Base-by-base conservation (phyloP, 1,139 yeast genomes). In the Meyerozyma smithsonii region DNA sequence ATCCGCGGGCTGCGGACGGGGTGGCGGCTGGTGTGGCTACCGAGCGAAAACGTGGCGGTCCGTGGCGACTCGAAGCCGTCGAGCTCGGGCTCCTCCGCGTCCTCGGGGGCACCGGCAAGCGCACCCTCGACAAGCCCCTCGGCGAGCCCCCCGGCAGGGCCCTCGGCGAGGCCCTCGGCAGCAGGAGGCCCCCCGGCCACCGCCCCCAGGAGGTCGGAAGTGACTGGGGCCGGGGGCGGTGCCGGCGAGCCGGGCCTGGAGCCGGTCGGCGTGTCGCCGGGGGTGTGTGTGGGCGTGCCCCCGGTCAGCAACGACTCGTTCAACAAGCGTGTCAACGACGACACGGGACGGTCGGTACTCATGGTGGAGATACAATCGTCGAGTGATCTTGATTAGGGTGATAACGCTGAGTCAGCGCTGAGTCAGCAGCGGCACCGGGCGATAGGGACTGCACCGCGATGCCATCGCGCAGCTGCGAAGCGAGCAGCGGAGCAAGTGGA, bases 291-390 rank as follows among this genome's bases (percentile, higher is more conserved):
- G 8, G 69, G 68, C 17, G 59, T 47, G 33, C 56, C 46, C 30
- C 50, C 51, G 28, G 56, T 56, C 28, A 66, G 58, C 43, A 58
- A 55, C 21, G 68, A 62, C 44, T 69, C 74, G 43, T 66, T 63
- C 45, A 71, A 57, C 19, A 71, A 62, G 41, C 72, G 53, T 12
- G 77, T 71, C 47, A 71, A 60, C n/a, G 75, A 67, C 39, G 50
- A 42, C 16, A 44, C 41, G 6, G 46, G 47, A 30, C 40, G 44
- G 32, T 44, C 46, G 32, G 43, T 40, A 25, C 41, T 43, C 47
- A 44, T 44, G 20, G 28, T 26, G 30, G 30, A 12, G 15, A 8
- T 11, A n/a, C 16, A 30, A 16, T 30, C 34, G 34, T 30, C 34
- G 34, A 30, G 12, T n/a, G 20, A 18, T 12, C 28, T 16, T 30